These are phyloP conservation scores for Pyrrhoderma noxium DNA, from an alignment of 1,284 basidiomycete species.

Conservation along the genomic window DNA sequence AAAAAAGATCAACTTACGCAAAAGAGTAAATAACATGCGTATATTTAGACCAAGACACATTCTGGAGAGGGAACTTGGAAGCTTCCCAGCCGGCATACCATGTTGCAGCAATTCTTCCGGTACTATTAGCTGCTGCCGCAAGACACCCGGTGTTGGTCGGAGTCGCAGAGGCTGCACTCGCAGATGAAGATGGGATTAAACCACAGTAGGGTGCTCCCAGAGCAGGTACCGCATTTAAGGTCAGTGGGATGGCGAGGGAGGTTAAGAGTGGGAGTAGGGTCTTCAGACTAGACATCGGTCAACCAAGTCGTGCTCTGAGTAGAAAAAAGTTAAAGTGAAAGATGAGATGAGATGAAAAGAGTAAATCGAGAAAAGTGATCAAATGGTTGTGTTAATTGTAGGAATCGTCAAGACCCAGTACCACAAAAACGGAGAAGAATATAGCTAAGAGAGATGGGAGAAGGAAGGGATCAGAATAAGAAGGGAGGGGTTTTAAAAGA, in stretches of 20 bases:
- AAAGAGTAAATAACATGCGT: slow-evolving; percentile 59
- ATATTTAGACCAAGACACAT: slow-evolving; percentile 54
- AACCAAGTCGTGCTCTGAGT: too few species aligned
- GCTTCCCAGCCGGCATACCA: slow-evolving; percentile 64
- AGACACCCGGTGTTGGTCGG: neutral
- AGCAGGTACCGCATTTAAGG: neutral
- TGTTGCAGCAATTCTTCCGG: slow-evolving; percentile 35
- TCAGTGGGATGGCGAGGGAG: too few species aligned
- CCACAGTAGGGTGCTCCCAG: slow-evolving; percentile 2
- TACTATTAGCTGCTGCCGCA: slow-evolving; percentile 6
- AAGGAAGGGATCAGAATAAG: neutral
- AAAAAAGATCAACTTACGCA: slow-evolving; percentile 39
- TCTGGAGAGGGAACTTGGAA: slow-evolving; percentile 36
- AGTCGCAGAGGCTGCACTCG: neutral
- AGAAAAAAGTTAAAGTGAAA: too few species aligned
- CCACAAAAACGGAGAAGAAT: neutral
- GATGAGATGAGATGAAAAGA: too few species aligned
- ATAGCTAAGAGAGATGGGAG: neutral
- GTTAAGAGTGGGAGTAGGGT: too few species aligned
- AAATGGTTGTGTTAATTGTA: neutral
- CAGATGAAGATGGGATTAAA: neutral
- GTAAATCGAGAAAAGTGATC: too few species aligned
- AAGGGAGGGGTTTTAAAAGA: too few species aligned
- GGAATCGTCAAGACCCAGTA: neutral
- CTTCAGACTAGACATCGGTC: too few species aligned